Percentiles rank a stretch among this genome's conserved stretches.
Conservation (phyloP, 352 stramenopile genomes). For the Pythium oligandrum region DNA sequence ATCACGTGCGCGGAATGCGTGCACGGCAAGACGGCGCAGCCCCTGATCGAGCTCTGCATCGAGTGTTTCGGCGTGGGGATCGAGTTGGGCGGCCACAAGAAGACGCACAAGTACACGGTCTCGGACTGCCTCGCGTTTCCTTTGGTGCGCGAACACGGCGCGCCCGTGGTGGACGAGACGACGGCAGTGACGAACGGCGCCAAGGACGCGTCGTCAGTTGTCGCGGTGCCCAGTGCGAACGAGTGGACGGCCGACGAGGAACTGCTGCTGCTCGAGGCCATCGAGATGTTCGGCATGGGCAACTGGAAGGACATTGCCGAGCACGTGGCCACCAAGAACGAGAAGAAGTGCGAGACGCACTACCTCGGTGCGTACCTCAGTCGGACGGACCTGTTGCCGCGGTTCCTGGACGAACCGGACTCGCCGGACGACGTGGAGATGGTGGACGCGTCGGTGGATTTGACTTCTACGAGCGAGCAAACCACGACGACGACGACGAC, state of each 20-base stretch:
- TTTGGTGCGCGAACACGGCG: slow-evolving; percentile 44
- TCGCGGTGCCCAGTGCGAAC: slow-evolving; percentile 8
- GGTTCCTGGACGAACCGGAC: slow-evolving; percentile 50
- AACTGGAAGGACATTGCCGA: slow-evolving; percentile 95
- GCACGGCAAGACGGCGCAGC: slow-evolving; percentile 22
- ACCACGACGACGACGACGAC: slow-evolving; percentile 8
- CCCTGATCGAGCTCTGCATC: slow-evolving; percentile 89
- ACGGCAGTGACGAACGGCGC: neutral
- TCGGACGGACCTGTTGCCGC: slow-evolving; percentile 48
- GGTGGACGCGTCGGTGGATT: neutral
- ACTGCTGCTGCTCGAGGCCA: slow-evolving; percentile 93
- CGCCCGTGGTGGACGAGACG: slow-evolving; percentile 1
- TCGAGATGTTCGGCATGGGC: slow-evolving; percentile 94
- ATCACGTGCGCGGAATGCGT: slow-evolving; percentile 79
- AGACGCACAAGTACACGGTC: slow-evolving; percentile 74
- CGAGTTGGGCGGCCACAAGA: slow-evolving; percentile 78
- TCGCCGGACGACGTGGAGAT: slow-evolving; percentile 19
- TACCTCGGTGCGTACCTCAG: slow-evolving; percentile 83
- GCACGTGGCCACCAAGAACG: slow-evolving; percentile 78
- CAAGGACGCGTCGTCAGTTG: slow-evolving; percentile 3
- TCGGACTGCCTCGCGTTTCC: slow-evolving; percentile 81
- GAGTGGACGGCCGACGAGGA: slow-evolving; percentile 96
- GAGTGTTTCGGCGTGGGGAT: slow-evolving; percentile 92
- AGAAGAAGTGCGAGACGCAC: slow-evolving; percentile 88
- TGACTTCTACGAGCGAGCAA: slow-evolving; percentile 6